Conservation (phyloP, 495 filamentous ascomycete species). For the Neurospora tetraspora region DNA sequence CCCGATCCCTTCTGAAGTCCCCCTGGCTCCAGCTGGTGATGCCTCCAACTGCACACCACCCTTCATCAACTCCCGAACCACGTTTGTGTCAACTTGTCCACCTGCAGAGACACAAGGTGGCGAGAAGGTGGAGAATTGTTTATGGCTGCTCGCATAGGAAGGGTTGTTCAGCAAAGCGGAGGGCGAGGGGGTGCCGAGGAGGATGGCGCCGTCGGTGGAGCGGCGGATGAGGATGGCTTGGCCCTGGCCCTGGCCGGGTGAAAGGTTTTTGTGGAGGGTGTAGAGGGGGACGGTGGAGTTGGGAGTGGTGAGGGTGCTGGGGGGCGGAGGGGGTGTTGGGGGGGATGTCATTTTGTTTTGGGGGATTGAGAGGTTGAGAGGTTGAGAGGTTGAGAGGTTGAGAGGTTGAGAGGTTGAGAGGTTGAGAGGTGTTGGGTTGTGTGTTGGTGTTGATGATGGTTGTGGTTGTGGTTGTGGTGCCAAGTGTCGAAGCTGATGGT, state of each 20-base stretch:
- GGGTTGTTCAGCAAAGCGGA: not conserved
- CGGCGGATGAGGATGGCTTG: slow-evolving; percentile 13
- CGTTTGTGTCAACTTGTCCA: not conserved
- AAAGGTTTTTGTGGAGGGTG: slow-evolving; percentile 7
- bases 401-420: too few relatives aligned
- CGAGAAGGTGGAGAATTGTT: not conserved
- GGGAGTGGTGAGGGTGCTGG: not conserved
- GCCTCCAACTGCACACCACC: not conserved
- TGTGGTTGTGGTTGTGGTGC: not conserved
- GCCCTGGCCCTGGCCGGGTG: too few relatives aligned
- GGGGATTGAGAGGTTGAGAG: too few relatives aligned
- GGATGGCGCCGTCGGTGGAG: slow-evolving; percentile 11
- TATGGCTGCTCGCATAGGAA: not conserved
- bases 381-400: too few relatives aligned
- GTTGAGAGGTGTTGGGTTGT: too few relatives aligned
- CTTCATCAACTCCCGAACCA: not conserved
- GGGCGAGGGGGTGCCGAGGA: slow-evolving; percentile 10
- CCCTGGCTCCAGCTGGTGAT: not conserved
- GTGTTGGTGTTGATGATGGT: not conserved
- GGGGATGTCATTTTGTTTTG: too few relatives aligned
- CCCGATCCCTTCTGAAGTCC: not conserved
- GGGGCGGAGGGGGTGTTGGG: not conserved
- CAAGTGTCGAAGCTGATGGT: not conserved
- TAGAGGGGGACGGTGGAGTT: not conserved
- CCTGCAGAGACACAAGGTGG: not conserved